A percentile compares a stretch with the other conserved stretches of the same genome.
phyloP scores from a whole-genome alignment of 495 filamentous ascomycete species.

The Parathielavia hyrcaniae region DNA sequence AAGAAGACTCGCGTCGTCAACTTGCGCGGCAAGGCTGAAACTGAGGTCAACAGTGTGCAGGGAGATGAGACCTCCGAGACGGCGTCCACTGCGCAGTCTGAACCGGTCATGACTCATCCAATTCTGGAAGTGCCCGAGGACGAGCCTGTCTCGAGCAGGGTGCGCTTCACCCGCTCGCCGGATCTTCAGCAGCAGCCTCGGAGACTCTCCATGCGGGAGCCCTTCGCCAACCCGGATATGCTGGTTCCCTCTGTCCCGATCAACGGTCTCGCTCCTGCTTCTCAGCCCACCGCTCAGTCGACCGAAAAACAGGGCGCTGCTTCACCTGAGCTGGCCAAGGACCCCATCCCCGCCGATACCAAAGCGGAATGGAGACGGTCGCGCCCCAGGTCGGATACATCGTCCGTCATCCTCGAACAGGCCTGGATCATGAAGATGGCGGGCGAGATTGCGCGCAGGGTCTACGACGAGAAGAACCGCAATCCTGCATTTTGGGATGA shows the following conservation, averaged over 20 bases:
- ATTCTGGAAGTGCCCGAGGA: constrained; percentile 53
- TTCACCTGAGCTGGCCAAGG: neutral
- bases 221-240: constrained; percentile 20
- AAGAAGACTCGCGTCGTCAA: constrained; percentile 95
- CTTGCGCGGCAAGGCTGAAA: constrained; percentile 58
- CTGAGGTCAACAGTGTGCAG: constrained; percentile 46
- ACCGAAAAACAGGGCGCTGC: neutral
- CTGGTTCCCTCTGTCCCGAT: constrained; percentile 13
- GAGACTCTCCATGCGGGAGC: constrained; percentile 30
- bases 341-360: neutral
- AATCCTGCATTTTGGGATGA: constrained; percentile 44
- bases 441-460: constrained; percentile 76
- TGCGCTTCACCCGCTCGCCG: constrained; percentile 34
- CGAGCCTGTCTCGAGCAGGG: constrained; percentile 41
- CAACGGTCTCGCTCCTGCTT: neutral
- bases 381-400: constrained; percentile 32
- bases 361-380: constrained; percentile 19
- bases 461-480: constrained; percentile 60
- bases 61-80: constrained; percentile 39
- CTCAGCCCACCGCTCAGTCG: neutral
- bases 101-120: constrained; percentile 39
- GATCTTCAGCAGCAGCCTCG: constrained; percentile 25
- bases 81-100: constrained; percentile 40
- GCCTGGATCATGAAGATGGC: constrained; percentile 90
- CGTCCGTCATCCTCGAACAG: constrained; percentile 66